Conservation (phyloP, 257 asterid genomes). For the Solanum raphanifolium region DNA sequence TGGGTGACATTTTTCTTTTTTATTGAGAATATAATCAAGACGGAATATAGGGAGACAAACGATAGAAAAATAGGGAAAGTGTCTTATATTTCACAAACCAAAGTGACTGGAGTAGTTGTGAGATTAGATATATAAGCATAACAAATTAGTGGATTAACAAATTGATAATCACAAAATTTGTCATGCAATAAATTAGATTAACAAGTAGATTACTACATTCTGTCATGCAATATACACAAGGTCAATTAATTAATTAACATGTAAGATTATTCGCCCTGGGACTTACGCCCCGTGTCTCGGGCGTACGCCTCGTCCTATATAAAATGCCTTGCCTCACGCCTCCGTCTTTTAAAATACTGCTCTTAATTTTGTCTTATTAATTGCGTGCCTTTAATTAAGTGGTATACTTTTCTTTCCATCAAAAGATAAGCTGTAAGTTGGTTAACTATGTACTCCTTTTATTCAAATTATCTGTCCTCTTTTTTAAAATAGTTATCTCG, state of each 20-base stretch:
- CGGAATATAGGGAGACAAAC: not conserved
- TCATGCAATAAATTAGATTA: not conserved
- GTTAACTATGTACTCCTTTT: not conserved
- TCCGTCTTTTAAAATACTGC: too few species aligned
- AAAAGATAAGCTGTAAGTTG: not conserved
- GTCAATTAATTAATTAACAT: not conserved
- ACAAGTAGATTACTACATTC: not conserved
- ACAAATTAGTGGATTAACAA: not conserved
- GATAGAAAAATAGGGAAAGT: not conserved
- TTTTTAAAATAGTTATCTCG: not conserved
- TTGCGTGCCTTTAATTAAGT: not conserved
- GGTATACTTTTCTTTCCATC: not conserved
- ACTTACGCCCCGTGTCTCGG: too few species aligned
- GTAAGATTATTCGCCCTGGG: not conserved
- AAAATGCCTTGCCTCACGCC: too few species aligned
- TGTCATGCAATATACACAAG: not conserved
- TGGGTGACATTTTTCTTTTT: not conserved
- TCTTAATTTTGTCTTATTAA: not conserved
- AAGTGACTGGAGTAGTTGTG: slow-evolving; percentile 23
- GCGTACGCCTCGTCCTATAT: too few species aligned
- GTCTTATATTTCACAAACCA: not conserved
- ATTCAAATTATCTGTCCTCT: too few species aligned
- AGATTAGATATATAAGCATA: slow-evolving; percentile 13
- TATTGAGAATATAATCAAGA: not conserved
- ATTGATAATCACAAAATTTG: not conserved